A percentile compares a stretch with the other conserved stretches of the same genome.
phyloP scores from a whole-genome alignment of 2,329 filamentous ascomycete genomes.

The Apiospora hydei region DNA sequence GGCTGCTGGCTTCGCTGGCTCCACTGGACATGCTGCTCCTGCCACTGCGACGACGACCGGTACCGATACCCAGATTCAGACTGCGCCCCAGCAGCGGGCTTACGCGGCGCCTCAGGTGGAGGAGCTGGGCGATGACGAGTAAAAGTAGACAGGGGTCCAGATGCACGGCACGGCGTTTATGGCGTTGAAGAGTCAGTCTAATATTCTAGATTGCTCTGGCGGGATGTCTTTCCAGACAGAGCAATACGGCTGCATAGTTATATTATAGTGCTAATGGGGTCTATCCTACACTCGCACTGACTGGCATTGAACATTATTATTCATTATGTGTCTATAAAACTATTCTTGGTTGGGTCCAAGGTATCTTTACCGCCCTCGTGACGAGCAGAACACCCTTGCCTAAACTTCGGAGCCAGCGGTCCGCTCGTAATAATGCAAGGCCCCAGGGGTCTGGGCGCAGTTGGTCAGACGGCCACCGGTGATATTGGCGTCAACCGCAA shows the following conservation, averaged over 20 bases:
- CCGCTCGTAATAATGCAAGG: slow-evolving; percentile 63
- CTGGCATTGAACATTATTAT: slow-evolving; percentile 19
- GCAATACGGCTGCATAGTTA: background rate
- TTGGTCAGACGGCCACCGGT: slow-evolving; percentile 58
- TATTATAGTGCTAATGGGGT: background rate
- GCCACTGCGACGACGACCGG: slow-evolving; percentile 64
- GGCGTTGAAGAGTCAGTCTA: slow-evolving; percentile 17
- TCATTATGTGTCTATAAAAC: slow-evolving; percentile 12
- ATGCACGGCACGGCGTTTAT: slow-evolving; percentile 20
- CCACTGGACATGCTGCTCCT: slow-evolving; percentile 60
- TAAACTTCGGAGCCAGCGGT: slow-evolving; percentile 46
- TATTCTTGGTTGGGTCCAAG: background rate
- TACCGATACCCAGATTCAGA: slow-evolving; percentile 60
- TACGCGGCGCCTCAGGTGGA: slow-evolving; percentile 62
- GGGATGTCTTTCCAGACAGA: background rate
- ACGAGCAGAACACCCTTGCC: background rate
- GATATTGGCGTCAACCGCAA: slow-evolving; percentile 51
- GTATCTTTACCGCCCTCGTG: background rate
- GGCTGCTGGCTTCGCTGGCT: slow-evolving; percentile 55
- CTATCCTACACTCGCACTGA: background rate
- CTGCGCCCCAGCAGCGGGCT: slow-evolving; percentile 41
- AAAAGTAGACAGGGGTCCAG: background rate
- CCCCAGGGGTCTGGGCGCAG: slow-evolving; percentile 61
- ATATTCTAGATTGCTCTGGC: background rate
- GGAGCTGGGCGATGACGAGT: slow-evolving; percentile 60